Percentiles rank a stretch among this genome's conserved stretches.
Conservation (phyloP, 2,329 filamentous ascomycete genomes). For the Colletotrichum kahawae region DNA sequence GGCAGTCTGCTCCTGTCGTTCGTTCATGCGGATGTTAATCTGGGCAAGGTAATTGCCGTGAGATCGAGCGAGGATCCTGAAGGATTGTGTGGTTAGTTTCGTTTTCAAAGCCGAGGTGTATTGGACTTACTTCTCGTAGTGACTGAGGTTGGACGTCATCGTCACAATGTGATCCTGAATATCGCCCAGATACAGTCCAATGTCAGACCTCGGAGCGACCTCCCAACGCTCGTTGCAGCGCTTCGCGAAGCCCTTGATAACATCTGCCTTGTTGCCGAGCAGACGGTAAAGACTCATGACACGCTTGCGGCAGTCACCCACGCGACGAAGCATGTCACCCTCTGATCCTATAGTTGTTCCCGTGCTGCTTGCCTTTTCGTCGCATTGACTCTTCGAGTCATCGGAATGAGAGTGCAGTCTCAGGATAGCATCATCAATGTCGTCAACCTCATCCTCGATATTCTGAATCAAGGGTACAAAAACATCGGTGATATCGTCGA, state of each 20-base stretch:
- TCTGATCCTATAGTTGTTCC: constrained; percentile 53
- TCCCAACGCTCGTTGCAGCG: constrained; percentile 98
- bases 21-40: constrained; percentile 99
- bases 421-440: constrained; percentile 92
- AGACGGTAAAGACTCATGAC: constrained; percentile 96
- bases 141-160: constrained; percentile 94
- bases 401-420: constrained; percentile 72
- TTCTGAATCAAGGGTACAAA: constrained; percentile 91
- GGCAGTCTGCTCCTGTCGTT: constrained; percentile 92
- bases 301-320: constrained; percentile 94
- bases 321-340: constrained; percentile 86
- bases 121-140: constrained; percentile 86
- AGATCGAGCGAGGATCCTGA: constrained; percentile 83
- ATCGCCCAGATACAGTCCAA: constrained; percentile 96
- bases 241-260: constrained; percentile 99
- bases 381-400: constrained; percentile 40
- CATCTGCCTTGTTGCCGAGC: constrained; percentile 95
- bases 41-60: constrained; percentile 99
- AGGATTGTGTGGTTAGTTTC: neutral
- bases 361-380: constrained; percentile 54
- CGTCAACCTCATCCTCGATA: constrained; percentile 95
- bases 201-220: constrained; percentile 91
- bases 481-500: constrained; percentile 97
- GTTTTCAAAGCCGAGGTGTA: neutral
- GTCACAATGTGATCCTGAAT: constrained; percentile 99